Conservation (phyloP, 495 filamentous ascomycete species). For the Lepidopterella palustris region DNA sequence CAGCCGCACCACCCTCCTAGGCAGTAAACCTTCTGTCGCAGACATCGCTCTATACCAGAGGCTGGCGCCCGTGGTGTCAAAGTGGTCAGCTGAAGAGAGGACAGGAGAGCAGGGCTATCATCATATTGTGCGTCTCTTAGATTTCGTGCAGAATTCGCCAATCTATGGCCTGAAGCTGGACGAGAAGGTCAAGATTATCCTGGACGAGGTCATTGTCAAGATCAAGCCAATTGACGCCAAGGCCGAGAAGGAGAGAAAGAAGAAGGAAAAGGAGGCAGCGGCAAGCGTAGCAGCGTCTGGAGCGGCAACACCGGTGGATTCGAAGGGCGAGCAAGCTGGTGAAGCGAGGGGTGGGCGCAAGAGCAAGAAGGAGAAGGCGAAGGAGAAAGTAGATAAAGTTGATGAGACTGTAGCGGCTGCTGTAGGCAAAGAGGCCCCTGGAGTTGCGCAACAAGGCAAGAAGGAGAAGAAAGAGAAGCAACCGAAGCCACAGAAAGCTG, state of each 20-base stretch:
- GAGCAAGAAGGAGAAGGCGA: conserved; percentile 34
- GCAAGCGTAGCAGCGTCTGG: conserved; percentile 25
- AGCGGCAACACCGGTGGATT: conserved; percentile 13
- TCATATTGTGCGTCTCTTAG: conserved; percentile 83
- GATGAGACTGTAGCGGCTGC: conserved; percentile 30
- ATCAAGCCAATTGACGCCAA: conserved; percentile 45
- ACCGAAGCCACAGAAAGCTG: conserved; percentile 57
- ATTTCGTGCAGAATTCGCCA: conserved; percentile 88
- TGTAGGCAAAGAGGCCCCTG: conserved; percentile 15
- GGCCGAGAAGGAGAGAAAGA: conserved; percentile 51
- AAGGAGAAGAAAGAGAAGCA: conserved; percentile 73
- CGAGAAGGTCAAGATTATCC: conserved; percentile 76
- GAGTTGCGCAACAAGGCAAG: conserved; percentile 56
- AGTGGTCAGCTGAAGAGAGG: conserved; percentile 79
- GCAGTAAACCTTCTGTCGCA: conserved; percentile 82
- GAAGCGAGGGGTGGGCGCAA: conserved; percentile 17
- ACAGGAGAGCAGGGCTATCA: conserved; percentile 87
- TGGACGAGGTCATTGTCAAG: conserved; percentile 66
- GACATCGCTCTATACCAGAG: conserved; percentile 81
- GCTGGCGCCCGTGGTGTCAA: conserved; percentile 68
- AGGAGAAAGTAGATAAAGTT: conserved; percentile 30
- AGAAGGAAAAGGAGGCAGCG: conserved; percentile 40
- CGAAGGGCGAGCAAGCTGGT: conserved; percentile 4
- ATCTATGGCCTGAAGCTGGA: conserved; percentile 65
- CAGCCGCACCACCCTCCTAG: conserved; percentile 81